Conservation (phyloP, 2,329 filamentous ascomycete genomes). For the Alternaria panax region DNA sequence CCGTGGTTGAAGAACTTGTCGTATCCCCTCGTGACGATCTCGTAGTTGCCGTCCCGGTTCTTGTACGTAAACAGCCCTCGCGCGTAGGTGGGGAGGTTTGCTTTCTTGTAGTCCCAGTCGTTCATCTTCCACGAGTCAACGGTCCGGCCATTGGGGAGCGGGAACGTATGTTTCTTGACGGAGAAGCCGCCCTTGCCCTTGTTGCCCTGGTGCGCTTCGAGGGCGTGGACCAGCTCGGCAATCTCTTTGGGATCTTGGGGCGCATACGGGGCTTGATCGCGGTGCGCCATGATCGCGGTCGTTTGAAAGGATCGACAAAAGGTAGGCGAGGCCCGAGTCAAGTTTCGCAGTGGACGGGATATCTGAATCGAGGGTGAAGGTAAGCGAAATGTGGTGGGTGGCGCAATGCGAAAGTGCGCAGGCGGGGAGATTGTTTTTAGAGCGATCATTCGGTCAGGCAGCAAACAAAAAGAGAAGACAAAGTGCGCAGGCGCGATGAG, state of each 20-base stretch:
- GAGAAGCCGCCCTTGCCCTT: constrained; percentile 64
- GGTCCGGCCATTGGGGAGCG: constrained; percentile 68
- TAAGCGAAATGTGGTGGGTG: constrained; percentile 22
- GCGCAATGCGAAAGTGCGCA: constrained; percentile 12
- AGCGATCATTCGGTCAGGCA: constrained; percentile 29
- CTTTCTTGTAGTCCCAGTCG: constrained; percentile 95
- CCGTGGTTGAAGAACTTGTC: constrained; percentile 98
- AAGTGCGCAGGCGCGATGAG: constrained; percentile 14
- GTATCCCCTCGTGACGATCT: constrained; percentile 90
- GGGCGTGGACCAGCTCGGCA: constrained; percentile 67
- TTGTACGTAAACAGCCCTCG: constrained; percentile 91
- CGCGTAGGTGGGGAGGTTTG: constrained; percentile 86
- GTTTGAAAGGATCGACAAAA: constrained; percentile 14
- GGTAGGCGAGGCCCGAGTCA: neutral
- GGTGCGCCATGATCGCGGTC: constrained; percentile 59
- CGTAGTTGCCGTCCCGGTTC: constrained; percentile 67
- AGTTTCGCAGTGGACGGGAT: neutral
- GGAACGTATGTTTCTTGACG: constrained; percentile 82
- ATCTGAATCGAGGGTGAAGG: constrained; percentile 21
- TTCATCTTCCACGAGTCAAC: constrained; percentile 94
- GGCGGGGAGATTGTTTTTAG: constrained; percentile 25
- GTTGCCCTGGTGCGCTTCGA: constrained; percentile 65
- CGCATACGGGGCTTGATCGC: constrained; percentile 65
- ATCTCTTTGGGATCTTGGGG: constrained; percentile 75
- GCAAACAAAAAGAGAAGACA: constrained; percentile 8